phyloP scores from a whole-genome alignment of 2,329 filamentous ascomycete species.

The Byssochlamys sp. region DNA sequence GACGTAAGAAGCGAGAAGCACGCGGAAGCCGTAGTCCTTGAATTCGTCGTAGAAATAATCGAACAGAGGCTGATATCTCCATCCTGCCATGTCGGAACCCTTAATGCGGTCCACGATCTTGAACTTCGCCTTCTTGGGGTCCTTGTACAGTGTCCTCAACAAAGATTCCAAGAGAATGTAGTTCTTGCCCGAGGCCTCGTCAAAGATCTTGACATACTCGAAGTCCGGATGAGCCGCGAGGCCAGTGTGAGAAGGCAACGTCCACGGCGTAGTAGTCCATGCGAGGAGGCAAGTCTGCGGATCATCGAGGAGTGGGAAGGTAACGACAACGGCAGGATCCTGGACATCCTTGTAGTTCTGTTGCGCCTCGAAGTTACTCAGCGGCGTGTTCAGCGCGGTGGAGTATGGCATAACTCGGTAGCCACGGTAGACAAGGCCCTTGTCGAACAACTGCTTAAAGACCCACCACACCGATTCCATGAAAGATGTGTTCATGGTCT shows the following conservation, averaged over 20 bases:
- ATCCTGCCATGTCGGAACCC: conserved; percentile 75
- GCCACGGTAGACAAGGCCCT: conserved; percentile 79
- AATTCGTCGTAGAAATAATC: conserved; percentile 84
- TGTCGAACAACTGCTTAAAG: conserved; percentile 85
- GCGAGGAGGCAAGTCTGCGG: conserved; percentile 66
- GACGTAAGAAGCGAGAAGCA: conserved; percentile 76
- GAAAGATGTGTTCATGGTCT: conserved; percentile 88
- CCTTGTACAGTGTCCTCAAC: conserved; percentile 77
- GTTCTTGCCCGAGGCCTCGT: conserved; percentile 71
- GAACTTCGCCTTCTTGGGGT: conserved; percentile 89
- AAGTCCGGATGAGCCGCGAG: conserved; percentile 72
- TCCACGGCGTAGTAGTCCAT: conserved; percentile 88
- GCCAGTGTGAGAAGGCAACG: conserved; percentile 68
- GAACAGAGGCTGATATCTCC: conserved; percentile 82
- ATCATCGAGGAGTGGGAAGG: conserved; percentile 73
- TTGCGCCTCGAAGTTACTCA: conserved; percentile 88
- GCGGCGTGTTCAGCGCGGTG: conserved; percentile 74
- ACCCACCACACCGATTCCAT: conserved; percentile 98
- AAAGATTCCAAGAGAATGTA: conserved; percentile 78
- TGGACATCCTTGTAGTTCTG: conserved; percentile 92
- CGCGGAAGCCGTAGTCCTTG: conserved; percentile 71
- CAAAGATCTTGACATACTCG: conserved; percentile 77
- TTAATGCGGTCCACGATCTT: conserved; percentile 69
- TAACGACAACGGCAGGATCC: conserved; percentile 79
- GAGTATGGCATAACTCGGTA: conserved; percentile 93